Evolutionary conservation across 371 early-diverging fungal species (phyloP).

Genomic region (Rhizopus sp.): DNA sequence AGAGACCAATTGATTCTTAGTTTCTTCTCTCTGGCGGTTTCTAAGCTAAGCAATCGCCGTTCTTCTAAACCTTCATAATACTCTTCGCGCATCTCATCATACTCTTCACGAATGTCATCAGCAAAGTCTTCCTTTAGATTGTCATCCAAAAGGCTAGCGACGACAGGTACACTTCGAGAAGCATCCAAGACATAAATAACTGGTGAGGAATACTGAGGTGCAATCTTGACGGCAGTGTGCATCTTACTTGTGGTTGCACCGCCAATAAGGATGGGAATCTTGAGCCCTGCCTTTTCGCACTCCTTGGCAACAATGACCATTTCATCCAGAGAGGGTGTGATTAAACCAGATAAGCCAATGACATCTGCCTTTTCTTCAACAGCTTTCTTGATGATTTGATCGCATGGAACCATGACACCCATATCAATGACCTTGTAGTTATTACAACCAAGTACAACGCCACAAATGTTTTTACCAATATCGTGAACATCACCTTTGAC

Average conservation of each 20-base stretch:
- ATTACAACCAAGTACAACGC: slow-evolving; percentile 94
- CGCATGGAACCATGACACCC: slow-evolving; percentile 93
- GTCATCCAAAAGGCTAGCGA: slow-evolving; percentile 80
- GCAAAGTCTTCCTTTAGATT: slow-evolving; percentile 78
- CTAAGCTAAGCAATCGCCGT: slow-evolving; percentile 68
- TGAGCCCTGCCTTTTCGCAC: slow-evolving; percentile 85
- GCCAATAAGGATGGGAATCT: slow-evolving; percentile 87
- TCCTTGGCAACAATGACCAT: slow-evolving; percentile 94
- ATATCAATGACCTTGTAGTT: slow-evolving; percentile 91
- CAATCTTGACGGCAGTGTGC: slow-evolving; percentile 95
- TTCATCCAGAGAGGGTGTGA: slow-evolving; percentile 94
- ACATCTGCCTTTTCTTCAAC: slow-evolving; percentile 87
- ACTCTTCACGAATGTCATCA: slow-evolving; percentile 88
- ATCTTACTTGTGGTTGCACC: slow-evolving; percentile 95
- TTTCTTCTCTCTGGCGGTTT: slow-evolving; percentile 66
- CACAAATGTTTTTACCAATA: slow-evolving; percentile 92
- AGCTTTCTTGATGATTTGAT: slow-evolving; percentile 85
- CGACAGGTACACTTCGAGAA: slow-evolving; percentile 80
- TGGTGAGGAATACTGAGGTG: slow-evolving; percentile 77
- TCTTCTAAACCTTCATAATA: slow-evolving; percentile 91
- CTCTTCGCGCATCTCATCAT: slow-evolving; percentile 90
- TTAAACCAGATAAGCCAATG: slow-evolving; percentile 89
- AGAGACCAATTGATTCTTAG: slow-evolving; percentile 69
- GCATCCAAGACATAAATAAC: slow-evolving; percentile 81
- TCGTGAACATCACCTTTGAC: slow-evolving; percentile 94